A percentile compares a stretch with the other conserved stretches of the same genome.
These are phyloP conservation scores for Kalanchoe fedtschenkoi DNA, from an alignment of 164 flowering plant species.

Conservation along the genomic window DNA sequence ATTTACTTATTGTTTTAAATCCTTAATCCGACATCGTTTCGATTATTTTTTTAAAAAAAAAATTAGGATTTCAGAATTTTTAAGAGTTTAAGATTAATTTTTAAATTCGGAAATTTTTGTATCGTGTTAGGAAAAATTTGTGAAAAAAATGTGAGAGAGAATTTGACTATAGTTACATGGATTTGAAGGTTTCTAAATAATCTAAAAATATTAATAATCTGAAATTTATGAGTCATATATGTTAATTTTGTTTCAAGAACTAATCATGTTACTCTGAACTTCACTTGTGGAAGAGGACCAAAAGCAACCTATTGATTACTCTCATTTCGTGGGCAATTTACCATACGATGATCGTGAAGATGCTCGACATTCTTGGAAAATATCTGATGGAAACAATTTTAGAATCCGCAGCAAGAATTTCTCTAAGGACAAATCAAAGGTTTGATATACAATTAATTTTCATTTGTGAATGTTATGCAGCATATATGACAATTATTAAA, in stretches of 20 bases:
- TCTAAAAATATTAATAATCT: too few relatives aligned
- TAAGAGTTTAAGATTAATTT: too few relatives aligned
- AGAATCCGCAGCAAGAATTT: constrained; percentile 85
- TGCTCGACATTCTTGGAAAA: constrained; percentile 81
- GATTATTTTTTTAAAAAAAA: too few relatives aligned
- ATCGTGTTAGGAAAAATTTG: too few relatives aligned
- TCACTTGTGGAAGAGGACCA: constrained; percentile 62
- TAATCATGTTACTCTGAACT: neutral
- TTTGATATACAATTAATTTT: constrained; percentile 10
- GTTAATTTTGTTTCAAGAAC: neutral
- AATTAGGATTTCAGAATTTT: too few relatives aligned
- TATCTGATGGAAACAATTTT: constrained; percentile 90
- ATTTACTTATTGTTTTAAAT: too few relatives aligned
- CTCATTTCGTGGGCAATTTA: constrained; percentile 75
- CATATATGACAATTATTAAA: neutral
- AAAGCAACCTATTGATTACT: constrained; percentile 55
- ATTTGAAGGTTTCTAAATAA: too few relatives aligned
- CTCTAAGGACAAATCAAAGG: constrained; percentile 79
- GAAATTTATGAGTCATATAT: too few relatives aligned
- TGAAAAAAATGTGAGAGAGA: too few relatives aligned
- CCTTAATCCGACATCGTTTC: too few relatives aligned
- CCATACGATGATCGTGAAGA: constrained; percentile 68
- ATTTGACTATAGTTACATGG: too few relatives aligned
- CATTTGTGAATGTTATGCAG: neutral
- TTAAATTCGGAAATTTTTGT: too few relatives aligned